A percentile compares a stretch with the other conserved stretches of the same genome.
Conservation (phyloP, 768 basidiomycete species). For the Naganishia kalamii region DNA sequence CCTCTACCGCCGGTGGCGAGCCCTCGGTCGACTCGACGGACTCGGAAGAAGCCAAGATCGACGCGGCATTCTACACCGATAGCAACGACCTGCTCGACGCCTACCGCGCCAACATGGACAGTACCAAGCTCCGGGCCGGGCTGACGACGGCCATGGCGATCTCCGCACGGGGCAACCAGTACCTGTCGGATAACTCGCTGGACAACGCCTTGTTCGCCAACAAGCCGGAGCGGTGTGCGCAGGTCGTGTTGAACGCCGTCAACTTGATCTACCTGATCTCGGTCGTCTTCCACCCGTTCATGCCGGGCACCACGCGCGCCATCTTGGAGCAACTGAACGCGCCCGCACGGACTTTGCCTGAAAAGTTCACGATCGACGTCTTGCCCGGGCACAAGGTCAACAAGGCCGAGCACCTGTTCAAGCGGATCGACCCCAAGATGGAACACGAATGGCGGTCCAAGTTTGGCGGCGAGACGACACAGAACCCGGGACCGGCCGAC, state of each 20-base stretch:
- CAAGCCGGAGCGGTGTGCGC: constrained; percentile 76
- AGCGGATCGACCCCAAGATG: constrained; percentile 85
- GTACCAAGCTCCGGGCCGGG: constrained; percentile 78
- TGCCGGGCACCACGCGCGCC: constrained; percentile 78
- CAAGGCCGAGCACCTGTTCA: constrained; percentile 82
- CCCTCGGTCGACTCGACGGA: constrained; percentile 48
- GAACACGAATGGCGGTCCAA: constrained; percentile 70
- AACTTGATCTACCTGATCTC: constrained; percentile 90
- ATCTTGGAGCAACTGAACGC: constrained; percentile 85
- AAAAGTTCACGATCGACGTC: constrained; percentile 67
- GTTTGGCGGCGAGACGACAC: constrained; percentile 61
- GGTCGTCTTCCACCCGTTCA: constrained; percentile 83
- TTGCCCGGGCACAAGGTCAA: constrained; percentile 79
- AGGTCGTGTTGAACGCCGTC: constrained; percentile 79
- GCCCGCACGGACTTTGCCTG: constrained; percentile 71
- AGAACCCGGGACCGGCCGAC: constrained; percentile 45
- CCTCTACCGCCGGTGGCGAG: constrained; percentile 65
- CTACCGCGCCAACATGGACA: constrained; percentile 82
- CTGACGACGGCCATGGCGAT: constrained; percentile 83
- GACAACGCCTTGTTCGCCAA: constrained; percentile 79
- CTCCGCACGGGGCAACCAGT: constrained; percentile 81
- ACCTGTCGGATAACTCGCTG: constrained; percentile 86
- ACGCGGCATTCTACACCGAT: constrained; percentile 62
- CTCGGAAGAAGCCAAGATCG: constrained; percentile 45
- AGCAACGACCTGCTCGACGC: constrained; percentile 71